Evolutionary conservation across 2,329 filamentous ascomycete genomes (phyloP).

Genomic region (Cercospora sojina): DNA sequence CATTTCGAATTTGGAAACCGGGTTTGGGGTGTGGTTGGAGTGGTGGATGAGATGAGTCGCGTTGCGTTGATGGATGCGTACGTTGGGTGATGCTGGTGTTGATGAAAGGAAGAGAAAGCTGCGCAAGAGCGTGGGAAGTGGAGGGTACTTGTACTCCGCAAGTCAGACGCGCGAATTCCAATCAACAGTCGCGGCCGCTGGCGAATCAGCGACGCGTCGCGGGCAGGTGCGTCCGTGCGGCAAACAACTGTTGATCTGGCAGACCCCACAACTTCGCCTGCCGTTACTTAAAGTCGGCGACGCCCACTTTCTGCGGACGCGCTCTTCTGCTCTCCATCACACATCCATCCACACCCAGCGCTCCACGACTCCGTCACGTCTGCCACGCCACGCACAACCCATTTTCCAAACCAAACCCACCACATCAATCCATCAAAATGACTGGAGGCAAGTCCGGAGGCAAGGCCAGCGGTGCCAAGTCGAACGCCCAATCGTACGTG

Average conservation of each 20-base stretch:
- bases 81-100: slow-evolving; percentile 35
- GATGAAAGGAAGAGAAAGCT: slow-evolving; percentile 39
- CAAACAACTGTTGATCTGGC: slow-evolving; percentile 18
- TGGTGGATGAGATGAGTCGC: slow-evolving; percentile 34
- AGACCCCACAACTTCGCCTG: slow-evolving; percentile 9
- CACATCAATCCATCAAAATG: slow-evolving; percentile 72
- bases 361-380: slow-evolving; percentile 25
- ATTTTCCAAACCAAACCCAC: slow-evolving; percentile 33
- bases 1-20: slow-evolving; percentile 63
- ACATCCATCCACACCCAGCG: slow-evolving; percentile 38
- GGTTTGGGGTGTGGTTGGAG: slow-evolving; percentile 35
- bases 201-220: slow-evolving; percentile 17
- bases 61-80: slow-evolving; percentile 33
- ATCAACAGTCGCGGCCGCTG: slow-evolving; percentile 5
- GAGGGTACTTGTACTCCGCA: slow-evolving; percentile 14
- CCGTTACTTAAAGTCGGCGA: slow-evolving; percentile 19
- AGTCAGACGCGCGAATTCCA: slow-evolving; percentile 8
- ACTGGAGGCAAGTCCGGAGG: slow-evolving; percentile 99
- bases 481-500: slow-evolving; percentile 94
- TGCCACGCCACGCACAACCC: slow-evolving; percentile 33
- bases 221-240: slow-evolving; percentile 16
- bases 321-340: slow-evolving; percentile 39
- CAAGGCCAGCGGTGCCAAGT: slow-evolving; percentile 98
- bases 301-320: slow-evolving; percentile 20
- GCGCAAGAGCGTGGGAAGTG: slow-evolving; percentile 19